Conservation (phyloP, 1,139 yeast genomes). For the Magnusiomyces fungicola region DNA sequence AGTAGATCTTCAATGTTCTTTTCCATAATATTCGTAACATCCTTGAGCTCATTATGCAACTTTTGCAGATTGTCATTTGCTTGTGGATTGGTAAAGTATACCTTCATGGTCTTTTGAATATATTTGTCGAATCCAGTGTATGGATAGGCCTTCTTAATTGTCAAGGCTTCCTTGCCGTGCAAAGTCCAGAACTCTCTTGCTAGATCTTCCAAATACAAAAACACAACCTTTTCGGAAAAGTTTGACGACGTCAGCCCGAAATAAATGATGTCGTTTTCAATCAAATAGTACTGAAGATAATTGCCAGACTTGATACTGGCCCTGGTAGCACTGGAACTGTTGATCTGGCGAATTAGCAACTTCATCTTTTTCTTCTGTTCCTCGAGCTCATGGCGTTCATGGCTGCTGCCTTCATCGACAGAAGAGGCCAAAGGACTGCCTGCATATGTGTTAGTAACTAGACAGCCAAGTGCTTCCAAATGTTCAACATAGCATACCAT, state of each 20-base stretch:
- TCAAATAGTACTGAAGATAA: slow-evolving; percentile 48
- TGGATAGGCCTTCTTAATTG: slow-evolving; percentile 57
- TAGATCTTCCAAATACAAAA: slow-evolving; percentile 76
- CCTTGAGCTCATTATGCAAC: slow-evolving; percentile 79
- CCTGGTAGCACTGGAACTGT: slow-evolving; percentile 72
- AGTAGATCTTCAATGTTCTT: slow-evolving; percentile 90
- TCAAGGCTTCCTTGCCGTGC: slow-evolving; percentile 63
- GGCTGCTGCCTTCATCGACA: slow-evolving; percentile 67
- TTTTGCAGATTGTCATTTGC: slow-evolving; percentile 85
- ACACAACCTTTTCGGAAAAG: slow-evolving; percentile 84
- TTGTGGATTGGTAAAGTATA: slow-evolving; percentile 81
- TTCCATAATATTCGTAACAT: slow-evolving; percentile 92
- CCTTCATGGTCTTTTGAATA: slow-evolving; percentile 77
- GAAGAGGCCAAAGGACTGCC: slow-evolving; percentile 91
- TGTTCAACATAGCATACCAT: slow-evolving; percentile 22
- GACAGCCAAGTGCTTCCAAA: not conserved
- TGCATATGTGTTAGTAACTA: slow-evolving; percentile 21
- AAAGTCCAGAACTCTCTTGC: slow-evolving; percentile 75
- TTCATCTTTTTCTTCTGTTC: slow-evolving; percentile 86
- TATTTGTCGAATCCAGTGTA: slow-evolving; percentile 80
- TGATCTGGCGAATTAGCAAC: slow-evolving; percentile 65
- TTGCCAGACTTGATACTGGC: slow-evolving; percentile 79
- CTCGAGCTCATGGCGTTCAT: slow-evolving; percentile 37
- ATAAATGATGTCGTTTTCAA: slow-evolving; percentile 52
- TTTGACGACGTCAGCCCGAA: slow-evolving; percentile 68